These are phyloP conservation scores for Candida tibetensis DNA, from an alignment of 805 yeast species.

Conservation along the genomic window DNA sequence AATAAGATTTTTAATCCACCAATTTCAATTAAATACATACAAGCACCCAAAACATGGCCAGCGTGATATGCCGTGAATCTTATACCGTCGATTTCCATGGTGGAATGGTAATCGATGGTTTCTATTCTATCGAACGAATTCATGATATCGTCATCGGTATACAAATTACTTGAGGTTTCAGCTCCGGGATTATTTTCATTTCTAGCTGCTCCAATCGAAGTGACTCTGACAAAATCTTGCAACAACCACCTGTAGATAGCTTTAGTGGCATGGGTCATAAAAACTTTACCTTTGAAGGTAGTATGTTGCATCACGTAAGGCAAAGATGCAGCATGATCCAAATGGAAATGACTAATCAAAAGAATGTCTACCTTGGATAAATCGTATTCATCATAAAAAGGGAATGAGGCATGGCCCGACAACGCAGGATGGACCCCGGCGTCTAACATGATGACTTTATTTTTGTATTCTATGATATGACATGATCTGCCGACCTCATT, in stretches of 20 bases:
- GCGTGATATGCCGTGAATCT: slow-evolving; percentile 98
- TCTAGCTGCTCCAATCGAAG: slow-evolving; percentile 52
- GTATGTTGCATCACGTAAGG: slow-evolving; percentile 99
- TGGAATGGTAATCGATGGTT: slow-evolving; percentile 93
- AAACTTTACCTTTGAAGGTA: slow-evolving; percentile 88
- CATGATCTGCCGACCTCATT: slow-evolving; percentile 97
- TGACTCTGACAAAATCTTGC: slow-evolving; percentile 91
- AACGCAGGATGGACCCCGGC: slow-evolving; percentile 98
- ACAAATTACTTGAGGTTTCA: slow-evolving; percentile 48
- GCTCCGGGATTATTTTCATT: slow-evolving; percentile 11
- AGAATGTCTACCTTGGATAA: slow-evolving; percentile 81
- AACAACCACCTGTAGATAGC: slow-evolving; percentile 96
- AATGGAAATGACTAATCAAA: slow-evolving; percentile 89
- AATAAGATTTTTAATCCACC: slow-evolving; percentile 86
- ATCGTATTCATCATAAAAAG: slow-evolving; percentile 95
- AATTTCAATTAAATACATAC: slow-evolving; percentile 93
- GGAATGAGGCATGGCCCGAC: slow-evolving; percentile 84
- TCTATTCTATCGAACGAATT: slow-evolving; percentile 88
- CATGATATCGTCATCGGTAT: slow-evolving; percentile 86
- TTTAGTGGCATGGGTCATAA: slow-evolving; percentile 99
- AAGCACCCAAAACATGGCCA: slow-evolving; percentile 99
- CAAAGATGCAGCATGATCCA: slow-evolving; percentile 96
- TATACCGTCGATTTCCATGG: slow-evolving; percentile 90
- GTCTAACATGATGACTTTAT: slow-evolving; percentile 93
- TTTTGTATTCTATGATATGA: slow-evolving; percentile 87